These are phyloP conservation scores for Penicillium sp. DNA, from an alignment of 2,329 filamentous ascomycete genomes.

Conservation along the genomic window DNA sequence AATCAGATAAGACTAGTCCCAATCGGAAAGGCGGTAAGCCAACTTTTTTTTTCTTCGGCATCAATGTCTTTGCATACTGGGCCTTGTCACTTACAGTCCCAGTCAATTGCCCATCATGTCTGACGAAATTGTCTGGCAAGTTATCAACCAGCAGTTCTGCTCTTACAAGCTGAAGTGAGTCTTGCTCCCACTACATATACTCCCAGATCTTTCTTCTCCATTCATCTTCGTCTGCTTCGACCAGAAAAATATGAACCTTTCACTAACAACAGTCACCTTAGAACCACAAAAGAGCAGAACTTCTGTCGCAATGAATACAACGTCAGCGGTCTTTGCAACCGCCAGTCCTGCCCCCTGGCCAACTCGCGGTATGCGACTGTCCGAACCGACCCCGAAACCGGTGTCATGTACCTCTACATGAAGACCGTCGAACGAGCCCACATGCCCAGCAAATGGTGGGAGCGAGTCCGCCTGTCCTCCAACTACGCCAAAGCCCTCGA, in stretches of 20 bases:
- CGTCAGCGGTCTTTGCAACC: constrained; percentile 78
- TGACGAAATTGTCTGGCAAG: constrained; percentile 96
- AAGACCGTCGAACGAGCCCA: constrained; percentile 90
- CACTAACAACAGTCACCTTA: constrained; percentile 35
- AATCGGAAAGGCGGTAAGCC: constrained; percentile 6
- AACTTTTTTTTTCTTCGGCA: constrained; percentile 35
- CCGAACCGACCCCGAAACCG: constrained; percentile 76
- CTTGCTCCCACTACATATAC: not conserved
- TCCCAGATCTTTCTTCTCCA: constrained; percentile 5
- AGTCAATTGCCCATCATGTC: constrained; percentile 53
- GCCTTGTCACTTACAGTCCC: constrained; percentile 10
- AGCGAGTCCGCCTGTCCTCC: constrained; percentile 82
- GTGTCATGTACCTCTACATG: constrained; percentile 91
- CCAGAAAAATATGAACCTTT: constrained; percentile 4
- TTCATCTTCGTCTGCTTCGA: constrained; percentile 2
- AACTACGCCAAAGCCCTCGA: constrained; percentile 90
- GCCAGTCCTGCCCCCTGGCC: constrained; percentile 86
- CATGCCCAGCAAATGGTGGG: constrained; percentile 90
- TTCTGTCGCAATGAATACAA: constrained; percentile 98
- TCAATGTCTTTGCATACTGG: constrained; percentile 19
- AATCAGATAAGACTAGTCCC: not conserved
- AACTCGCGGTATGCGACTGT: constrained; percentile 94
- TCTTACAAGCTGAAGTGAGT: constrained; percentile 28
- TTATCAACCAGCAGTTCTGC: constrained; percentile 95
- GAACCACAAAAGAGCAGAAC: constrained; percentile 80